Evolutionary conservation across 2,329 filamentous ascomycete species (phyloP), one percentile per base, ranked within the genome.

Genomic region (Aspergillus sp.): DNA sequence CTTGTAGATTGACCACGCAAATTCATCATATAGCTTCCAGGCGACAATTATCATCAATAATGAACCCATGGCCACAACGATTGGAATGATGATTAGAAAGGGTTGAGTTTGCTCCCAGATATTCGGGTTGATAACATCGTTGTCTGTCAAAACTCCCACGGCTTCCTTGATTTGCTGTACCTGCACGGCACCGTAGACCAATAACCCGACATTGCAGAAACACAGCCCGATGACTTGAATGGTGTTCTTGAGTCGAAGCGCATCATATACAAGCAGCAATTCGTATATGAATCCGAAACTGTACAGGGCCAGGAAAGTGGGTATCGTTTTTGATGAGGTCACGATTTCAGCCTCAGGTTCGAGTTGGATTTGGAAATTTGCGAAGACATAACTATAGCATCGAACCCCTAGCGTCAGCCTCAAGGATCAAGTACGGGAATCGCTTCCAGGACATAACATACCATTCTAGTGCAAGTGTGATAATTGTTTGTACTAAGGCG

Each of bases 1-100:
- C 82, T 99, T 99, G 77, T 99, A 92, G 70, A 99, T 99, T 57
- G 95, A 95, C 95, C 95, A 99, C 11, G 95, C 93, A 76, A 99
- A 99, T 75, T 97, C 93, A 71, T 96, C 92, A 73, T 99, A 98
- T 33, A 99, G 83, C 79, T 96, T 97, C 90, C 92, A 98, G 2
- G 93, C 87, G 52, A 93, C 80, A 61, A 91, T 89, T 14, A 82
- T 82, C 82, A 98, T 87, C 53, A 86, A 70, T 6, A 93, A 63
- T 3, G 90, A 93, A 31, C 85, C 85, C 31, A 96, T 76, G 1
- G 86, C 91, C 64, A 98, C 89, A 57, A 99, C 85, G 66, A 85
- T 87, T 0, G 95, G 95, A 55, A 96, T 91, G 11, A 93, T 89
- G 62, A 97, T 84, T 35, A 99, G 82, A 66, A 90, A 92, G 1